Evolutionary conservation across 768 basidiomycete species (phyloP).

Genomic region (Xerocomellus amylosporus): DNA sequence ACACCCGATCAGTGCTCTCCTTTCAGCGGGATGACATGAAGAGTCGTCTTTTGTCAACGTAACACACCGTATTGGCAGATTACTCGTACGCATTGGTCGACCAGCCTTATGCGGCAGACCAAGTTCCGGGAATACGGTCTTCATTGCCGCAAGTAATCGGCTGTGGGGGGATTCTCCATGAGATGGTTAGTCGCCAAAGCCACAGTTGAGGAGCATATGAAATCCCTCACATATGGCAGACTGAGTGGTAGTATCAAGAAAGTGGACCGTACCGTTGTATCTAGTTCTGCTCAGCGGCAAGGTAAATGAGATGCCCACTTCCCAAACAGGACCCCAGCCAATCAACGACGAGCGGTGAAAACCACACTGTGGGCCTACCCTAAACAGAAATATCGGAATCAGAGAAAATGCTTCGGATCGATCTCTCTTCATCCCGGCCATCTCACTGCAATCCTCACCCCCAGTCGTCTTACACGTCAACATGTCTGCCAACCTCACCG

Average conservation of each 20-base stretch:
- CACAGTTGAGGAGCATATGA: neutral
- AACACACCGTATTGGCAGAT: no score
- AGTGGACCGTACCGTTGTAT: neutral
- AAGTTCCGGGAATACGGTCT: neutral
- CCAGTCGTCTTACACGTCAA: slow-evolving; percentile 17
- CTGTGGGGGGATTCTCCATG: neutral
- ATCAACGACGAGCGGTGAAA: slow-evolving; percentile 8
- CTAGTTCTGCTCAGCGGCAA: neutral
- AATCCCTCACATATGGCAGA: neutral
- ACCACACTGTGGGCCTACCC: slow-evolving; percentile 24
- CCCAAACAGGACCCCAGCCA: slow-evolving; percentile 4
- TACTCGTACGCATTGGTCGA: neutral
- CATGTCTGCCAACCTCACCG: slow-evolving; percentile 66
- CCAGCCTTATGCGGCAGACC: neutral
- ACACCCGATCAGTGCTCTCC: no score
- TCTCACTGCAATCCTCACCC: slow-evolving; percentile 10
- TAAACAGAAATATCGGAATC: slow-evolving; percentile 26
- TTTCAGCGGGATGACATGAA: no score
- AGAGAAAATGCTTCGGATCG: slow-evolving; percentile 18
- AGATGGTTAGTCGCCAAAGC: neutral
- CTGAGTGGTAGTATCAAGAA: neutral
- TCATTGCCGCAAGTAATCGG: neutral
- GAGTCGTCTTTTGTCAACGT: no score
- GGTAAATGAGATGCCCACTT: neutral
- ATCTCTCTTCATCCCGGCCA: slow-evolving; percentile 32